Percentiles rank a stretch among this genome's conserved stretches.
Conservation (phyloP, 2,329 filamentous ascomycete species). For the Aspergillus fructus region DNA sequence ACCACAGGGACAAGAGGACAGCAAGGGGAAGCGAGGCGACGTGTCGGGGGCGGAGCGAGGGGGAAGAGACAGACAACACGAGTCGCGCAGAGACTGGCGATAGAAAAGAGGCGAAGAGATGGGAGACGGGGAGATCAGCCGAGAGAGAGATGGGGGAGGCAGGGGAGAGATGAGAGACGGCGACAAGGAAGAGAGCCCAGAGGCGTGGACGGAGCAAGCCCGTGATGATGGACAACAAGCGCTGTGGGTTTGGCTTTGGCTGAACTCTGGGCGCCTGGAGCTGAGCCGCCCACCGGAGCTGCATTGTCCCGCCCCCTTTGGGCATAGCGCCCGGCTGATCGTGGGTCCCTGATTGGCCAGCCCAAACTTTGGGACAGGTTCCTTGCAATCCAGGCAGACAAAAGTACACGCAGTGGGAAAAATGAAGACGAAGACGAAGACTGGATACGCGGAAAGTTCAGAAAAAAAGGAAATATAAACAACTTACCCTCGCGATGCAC, state of each 20-base stretch:
- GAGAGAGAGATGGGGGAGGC: neutral
- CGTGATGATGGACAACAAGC: conserved; percentile 14
- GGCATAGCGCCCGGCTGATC: too few relatives aligned
- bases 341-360: conserved; percentile 19
- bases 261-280: conserved; percentile 16
- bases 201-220: neutral
- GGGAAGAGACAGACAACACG: conserved; percentile 2
- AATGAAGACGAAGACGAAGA: too few relatives aligned
- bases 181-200: neutral
- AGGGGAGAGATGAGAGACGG: neutral
- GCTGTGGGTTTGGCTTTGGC: conserved; percentile 1
- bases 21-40: conserved; percentile 6
- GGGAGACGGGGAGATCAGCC: conserved; percentile 13
- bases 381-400: conserved; percentile 12
- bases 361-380: conserved; percentile 17
- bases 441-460: neutral
- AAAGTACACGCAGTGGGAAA: conserved; percentile 9
- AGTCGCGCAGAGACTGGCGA: neutral
- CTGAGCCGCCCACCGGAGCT: conserved; percentile 33
- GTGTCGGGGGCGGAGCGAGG: conserved; percentile 11
- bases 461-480: neutral
- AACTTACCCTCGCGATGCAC: conserved; percentile 30
- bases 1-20: neutral
- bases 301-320: conserved; percentile 2
- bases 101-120: neutral